Evolutionary conservation across 78 protist genomes (phyloP).

Genomic region (Dictyostelium purpureum): DNA sequence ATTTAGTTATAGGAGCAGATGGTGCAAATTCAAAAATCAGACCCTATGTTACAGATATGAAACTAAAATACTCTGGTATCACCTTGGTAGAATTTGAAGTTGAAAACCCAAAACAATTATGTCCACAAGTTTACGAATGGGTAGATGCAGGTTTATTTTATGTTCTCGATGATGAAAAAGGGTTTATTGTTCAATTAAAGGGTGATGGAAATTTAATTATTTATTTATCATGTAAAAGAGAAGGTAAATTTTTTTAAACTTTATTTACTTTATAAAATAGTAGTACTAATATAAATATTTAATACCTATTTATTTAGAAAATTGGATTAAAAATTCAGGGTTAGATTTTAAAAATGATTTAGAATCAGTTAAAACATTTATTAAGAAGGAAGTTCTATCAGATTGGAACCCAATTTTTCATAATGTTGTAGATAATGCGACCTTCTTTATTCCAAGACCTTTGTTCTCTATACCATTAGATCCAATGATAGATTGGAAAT

Average conservation of each 20-base stretch:
- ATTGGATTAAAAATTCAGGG: neutral
- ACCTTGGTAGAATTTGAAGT: conserved; percentile 5
- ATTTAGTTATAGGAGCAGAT: conserved; percentile 58
- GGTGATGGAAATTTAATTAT: conserved; percentile 6
- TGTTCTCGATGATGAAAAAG: conserved; percentile 3
- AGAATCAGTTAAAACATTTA: neutral
- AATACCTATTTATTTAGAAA: neutral
- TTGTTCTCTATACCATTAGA: neutral
- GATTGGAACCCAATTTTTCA: conserved; percentile 4
- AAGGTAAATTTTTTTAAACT: neutral
- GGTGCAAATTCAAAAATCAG: conserved; percentile 44
- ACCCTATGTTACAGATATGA: neutral
- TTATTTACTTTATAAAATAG: too few species aligned
- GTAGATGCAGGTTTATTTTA: conserved; percentile 8
- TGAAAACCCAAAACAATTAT: neutral
- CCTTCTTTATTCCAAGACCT: conserved; percentile 4
- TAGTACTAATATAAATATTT: too few species aligned
- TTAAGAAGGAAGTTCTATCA: neutral
- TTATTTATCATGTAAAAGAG: neutral
- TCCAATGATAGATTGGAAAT: conserved; percentile 12
- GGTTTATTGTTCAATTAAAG: neutral
- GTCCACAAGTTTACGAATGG: neutral
- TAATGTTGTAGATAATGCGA: neutral
- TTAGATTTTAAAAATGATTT: neutral
- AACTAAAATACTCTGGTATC: conserved; percentile 17